These are phyloP conservation scores for Melampsora americana DNA, from an alignment of 1,284 basidiomycete genomes.

Conservation along the genomic window DNA sequence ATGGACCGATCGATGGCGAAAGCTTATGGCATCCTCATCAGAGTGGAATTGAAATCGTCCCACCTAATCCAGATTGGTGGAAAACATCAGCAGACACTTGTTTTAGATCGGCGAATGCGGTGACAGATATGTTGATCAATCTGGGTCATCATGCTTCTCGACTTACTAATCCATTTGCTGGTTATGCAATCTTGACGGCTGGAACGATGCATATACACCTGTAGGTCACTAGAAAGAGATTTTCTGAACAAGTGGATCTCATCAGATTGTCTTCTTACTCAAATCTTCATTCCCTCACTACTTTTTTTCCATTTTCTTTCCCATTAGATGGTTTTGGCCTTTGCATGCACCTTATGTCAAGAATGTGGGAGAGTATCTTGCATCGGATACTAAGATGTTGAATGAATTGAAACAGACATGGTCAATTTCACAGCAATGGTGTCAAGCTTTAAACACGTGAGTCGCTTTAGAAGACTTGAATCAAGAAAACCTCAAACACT, in stretches of 20 bases:
- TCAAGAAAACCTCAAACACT: too few species aligned
- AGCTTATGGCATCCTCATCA: conserved; percentile 44
- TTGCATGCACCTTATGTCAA: neutral
- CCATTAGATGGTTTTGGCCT: conserved; percentile 18
- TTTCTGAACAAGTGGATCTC: neutral
- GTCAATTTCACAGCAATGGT: conserved; percentile 9
- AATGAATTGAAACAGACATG: neutral
- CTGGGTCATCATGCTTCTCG: conserved; percentile 45
- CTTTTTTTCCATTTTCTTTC: neutral
- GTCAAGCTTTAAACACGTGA: conserved; percentile 16
- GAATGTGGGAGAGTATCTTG: conserved; percentile 3
- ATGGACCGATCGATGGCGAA: conserved; percentile 49
- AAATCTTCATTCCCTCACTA: too few species aligned
- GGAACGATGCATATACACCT: conserved; percentile 47
- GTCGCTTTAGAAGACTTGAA: neutral
- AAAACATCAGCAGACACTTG: conserved; percentile 12
- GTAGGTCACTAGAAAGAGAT: conserved; percentile 13
- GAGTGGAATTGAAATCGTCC: conserved; percentile 46
- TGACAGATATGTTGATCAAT: conserved; percentile 16
- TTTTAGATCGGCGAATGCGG: conserved; percentile 22
- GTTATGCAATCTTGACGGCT: conserved; percentile 46
- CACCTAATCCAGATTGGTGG: conserved; percentile 33
- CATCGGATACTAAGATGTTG: neutral
- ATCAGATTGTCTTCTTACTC: neutral
- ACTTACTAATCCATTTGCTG: conserved; percentile 48